Evolutionary conservation across 2,329 filamentous ascomycete species (phyloP).

Genomic region (Talaromyces albobiverticillius): DNA sequence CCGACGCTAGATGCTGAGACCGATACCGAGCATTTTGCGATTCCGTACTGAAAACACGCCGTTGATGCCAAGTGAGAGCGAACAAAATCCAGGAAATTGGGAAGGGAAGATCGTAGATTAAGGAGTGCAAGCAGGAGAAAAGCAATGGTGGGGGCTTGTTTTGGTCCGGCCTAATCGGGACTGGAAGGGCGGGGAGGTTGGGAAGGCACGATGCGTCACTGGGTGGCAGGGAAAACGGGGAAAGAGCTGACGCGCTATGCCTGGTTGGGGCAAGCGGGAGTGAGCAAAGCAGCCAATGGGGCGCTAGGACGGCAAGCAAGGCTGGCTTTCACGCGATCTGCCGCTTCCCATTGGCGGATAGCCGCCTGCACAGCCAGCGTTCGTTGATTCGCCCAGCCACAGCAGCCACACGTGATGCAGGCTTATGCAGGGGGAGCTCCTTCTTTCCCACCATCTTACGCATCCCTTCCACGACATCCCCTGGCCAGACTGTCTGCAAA

Average conservation of each 20-base stretch:
- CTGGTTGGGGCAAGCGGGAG: not conserved
- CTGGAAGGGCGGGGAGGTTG: slow-evolving; percentile 11
- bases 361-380: not conserved
- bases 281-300: not conserved
- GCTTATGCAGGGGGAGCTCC: not conserved
- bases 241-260: not conserved
- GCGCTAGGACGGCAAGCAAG: not conserved
- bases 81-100: not conserved
- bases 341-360: slow-evolving; percentile 1
- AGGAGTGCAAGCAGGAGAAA: slow-evolving; percentile 5
- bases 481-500: not conserved
- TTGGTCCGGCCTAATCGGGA: slow-evolving; percentile 18
- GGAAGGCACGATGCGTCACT: slow-evolving; percentile 9
- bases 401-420: slow-evolving; percentile 3
- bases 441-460: not conserved
- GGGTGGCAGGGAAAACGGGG: not conserved
- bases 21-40: slow-evolving; percentile 7
- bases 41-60: not conserved
- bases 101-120: not conserved
- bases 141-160: slow-evolving; percentile 15
- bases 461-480: not conserved
- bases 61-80: not conserved
- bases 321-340: not conserved
- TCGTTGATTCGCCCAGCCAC: slow-evolving; percentile 15
- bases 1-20: not conserved